These are phyloP conservation scores for Akanthomyces muscarius DNA, from an alignment of 2,329 filamentous ascomycete genomes.

Conservation along the genomic window DNA sequence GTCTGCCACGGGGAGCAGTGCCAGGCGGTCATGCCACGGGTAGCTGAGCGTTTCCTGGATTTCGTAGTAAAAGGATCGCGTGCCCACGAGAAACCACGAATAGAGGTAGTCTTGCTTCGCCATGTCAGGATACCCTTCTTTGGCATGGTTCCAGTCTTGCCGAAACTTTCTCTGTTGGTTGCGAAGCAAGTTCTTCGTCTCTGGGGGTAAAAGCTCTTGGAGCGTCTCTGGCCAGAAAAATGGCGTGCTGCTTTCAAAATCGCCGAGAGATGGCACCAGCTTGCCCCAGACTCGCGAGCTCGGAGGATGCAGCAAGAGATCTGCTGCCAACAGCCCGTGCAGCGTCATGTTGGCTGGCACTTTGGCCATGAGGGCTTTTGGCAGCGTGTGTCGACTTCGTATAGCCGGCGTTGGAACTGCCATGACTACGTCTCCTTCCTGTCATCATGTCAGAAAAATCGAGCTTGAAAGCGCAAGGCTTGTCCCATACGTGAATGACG, in stretches of 20 bases:
- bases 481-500: background rate
- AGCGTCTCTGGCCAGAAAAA: slow-evolving; percentile 45
- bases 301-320: slow-evolving; percentile 43
- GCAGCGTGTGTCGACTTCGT: slow-evolving; percentile 59
- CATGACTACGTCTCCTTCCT: slow-evolving; percentile 55
- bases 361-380: slow-evolving; percentile 47
- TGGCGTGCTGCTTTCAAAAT: slow-evolving; percentile 23
- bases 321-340: slow-evolving; percentile 69
- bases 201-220: slow-evolving; percentile 43
- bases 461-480: background rate
- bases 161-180: slow-evolving; percentile 48
- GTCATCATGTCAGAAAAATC: background rate
- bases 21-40: slow-evolving; percentile 53
- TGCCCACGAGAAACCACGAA: slow-evolving; percentile 53
- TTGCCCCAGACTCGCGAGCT: background rate
- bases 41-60: slow-evolving; percentile 36
- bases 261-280: slow-evolving; percentile 1
- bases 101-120: slow-evolving; percentile 39
- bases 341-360: slow-evolving; percentile 55
- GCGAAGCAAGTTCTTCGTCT: slow-evolving; percentile 42
- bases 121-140: slow-evolving; percentile 25
- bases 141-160: slow-evolving; percentile 36
- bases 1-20: slow-evolving; percentile 63
- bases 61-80: slow-evolving; percentile 52
- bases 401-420: slow-evolving; percentile 62